Conservation (phyloP, 352 stramenopile species). For the Globisporangium middletonii region DNA sequence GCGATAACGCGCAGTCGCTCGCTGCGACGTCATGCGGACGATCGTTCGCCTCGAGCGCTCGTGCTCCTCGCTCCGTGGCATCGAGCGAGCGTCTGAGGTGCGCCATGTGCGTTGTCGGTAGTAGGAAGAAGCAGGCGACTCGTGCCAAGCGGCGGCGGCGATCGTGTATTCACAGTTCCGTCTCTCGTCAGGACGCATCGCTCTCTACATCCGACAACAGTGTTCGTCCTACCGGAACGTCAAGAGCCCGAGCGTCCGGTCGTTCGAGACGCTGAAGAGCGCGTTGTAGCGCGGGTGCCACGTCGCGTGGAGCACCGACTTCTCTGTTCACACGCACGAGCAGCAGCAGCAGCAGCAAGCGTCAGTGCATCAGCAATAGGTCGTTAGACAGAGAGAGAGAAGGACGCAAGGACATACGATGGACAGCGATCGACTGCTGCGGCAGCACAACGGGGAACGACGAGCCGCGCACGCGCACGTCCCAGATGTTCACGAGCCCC, state of each 20-base stretch:
- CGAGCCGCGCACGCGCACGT: slow-evolving; percentile 61
- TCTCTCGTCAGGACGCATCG: background rate
- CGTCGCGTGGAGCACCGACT: slow-evolving; percentile 81
- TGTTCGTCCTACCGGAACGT: slow-evolving; percentile 52
- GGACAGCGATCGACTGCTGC: slow-evolving; percentile 66
- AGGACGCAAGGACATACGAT: slow-evolving; percentile 47
- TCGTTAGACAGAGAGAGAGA: background rate
- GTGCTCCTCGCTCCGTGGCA: background rate
- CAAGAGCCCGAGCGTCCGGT: slow-evolving; percentile 68
- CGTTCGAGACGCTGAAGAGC: slow-evolving; percentile 82
- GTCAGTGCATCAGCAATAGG: background rate
- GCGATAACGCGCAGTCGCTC: background rate
- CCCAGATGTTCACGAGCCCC: slow-evolving; percentile 69
- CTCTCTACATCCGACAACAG: background rate
- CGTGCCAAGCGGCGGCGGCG: no score
- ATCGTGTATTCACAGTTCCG: no score
- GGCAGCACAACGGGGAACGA: slow-evolving; percentile 50
- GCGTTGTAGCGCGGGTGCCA: slow-evolving; percentile 82
- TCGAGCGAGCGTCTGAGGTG: background rate
- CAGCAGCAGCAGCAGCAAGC: slow-evolving; percentile 10
- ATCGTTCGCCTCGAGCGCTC: background rate
- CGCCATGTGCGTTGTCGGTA: no score
- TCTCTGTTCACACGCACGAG: slow-evolving; percentile 29
- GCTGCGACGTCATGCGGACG: background rate
- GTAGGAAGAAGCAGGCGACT: no score